These are phyloP conservation scores for Pyrenophora seminiperda DNA, from an alignment of 2,329 filamentous ascomycete genomes.

Conservation along the genomic window DNA sequence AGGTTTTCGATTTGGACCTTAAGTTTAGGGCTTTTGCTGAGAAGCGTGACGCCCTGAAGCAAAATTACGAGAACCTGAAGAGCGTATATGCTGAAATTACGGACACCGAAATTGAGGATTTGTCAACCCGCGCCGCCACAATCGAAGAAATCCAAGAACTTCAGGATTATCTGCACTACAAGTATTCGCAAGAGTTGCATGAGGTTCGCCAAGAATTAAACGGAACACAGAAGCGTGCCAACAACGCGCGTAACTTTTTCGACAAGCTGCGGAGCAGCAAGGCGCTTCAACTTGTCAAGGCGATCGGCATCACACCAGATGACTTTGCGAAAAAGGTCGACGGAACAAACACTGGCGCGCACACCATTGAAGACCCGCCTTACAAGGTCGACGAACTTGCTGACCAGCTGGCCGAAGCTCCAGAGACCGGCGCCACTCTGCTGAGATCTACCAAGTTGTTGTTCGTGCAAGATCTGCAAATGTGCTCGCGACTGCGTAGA, in stretches of 20 bases:
- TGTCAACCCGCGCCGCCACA: conserved; percentile 77
- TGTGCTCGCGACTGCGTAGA: conserved; percentile 87
- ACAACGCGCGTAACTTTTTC: conserved; percentile 78
- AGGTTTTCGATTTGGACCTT: conserved; percentile 90
- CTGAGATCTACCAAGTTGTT: conserved; percentile 80
- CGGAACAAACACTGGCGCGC: conserved; percentile 70
- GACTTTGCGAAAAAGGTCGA: conserved; percentile 86
- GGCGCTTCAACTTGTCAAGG: conserved; percentile 80
- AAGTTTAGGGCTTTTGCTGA: conserved; percentile 93
- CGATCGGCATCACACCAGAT: conserved; percentile 88
- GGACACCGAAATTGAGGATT: conserved; percentile 78
- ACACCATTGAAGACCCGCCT: conserved; percentile 76
- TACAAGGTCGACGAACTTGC: conserved; percentile 85
- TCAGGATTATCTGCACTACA: conserved; percentile 95
- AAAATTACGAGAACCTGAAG: conserved; percentile 75
- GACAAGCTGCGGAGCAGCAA: conserved; percentile 83
- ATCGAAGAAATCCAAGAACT: conserved; percentile 97
- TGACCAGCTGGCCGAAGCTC: conserved; percentile 63
- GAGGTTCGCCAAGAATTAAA: conserved; percentile 72
- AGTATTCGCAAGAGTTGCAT: conserved; percentile 82
- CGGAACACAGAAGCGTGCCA: conserved; percentile 76
- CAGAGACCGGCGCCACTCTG: conserved; percentile 71
- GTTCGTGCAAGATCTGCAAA: conserved; percentile 88
- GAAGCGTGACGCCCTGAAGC: conserved; percentile 84
- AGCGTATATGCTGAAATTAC: conserved; percentile 61